Evolutionary conservation across 2,329 filamentous ascomycete genomes (phyloP), one percentile per base, ranked within the genome.

Genomic region (Stachybotrys chartarum): DNA sequence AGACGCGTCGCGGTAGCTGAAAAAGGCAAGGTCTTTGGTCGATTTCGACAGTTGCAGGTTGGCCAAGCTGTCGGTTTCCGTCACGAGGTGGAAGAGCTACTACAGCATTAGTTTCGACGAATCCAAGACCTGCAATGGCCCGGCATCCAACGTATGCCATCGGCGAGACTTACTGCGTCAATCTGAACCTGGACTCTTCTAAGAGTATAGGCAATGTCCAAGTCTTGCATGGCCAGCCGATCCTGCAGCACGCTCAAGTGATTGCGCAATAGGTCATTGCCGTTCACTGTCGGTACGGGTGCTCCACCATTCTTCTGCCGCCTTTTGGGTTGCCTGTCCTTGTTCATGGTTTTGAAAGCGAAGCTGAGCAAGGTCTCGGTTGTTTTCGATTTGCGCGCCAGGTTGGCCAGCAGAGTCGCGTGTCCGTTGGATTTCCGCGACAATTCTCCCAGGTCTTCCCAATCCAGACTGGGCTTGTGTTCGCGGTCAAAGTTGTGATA

Each of bases 171-270:
- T 63, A 72, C 70, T n/a, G 67, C 70, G 51, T 67, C 64, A 44
- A 72, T 72, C 46, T 75, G 72, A n/a, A 74, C 66, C 24, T 73
- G 65, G 1, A 72, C 67, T 12, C 72, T 67, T 57, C 71, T 72
- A 54, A 68, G 54, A 1, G 64, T 68, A 45, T 70, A 74, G 1
- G 68, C 63, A 30, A 64, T 68, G 54, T 75, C 72, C 54, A 72
- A 60, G 12, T 57, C 52, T 54, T 74, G 72, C 68, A 72, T 71
- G n/a, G 59, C 60, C 1, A 69, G 57, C 30, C 71, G 63, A 18
- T 71, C 60, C 30, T 64, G 58, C 3, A 75, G 57, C 6, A 73
- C 63, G 0, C 45, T 47, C 7, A 68, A 58, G 45, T 72, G 62
- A 11, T 62, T 61, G 44, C 53, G 57, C 52, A 72, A 59, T 7